Percentiles rank a stretch among this genome's conserved stretches.
Conservation (phyloP, 1,284 basidiomycete genomes). For the Cryptococcus sp. region DNA sequence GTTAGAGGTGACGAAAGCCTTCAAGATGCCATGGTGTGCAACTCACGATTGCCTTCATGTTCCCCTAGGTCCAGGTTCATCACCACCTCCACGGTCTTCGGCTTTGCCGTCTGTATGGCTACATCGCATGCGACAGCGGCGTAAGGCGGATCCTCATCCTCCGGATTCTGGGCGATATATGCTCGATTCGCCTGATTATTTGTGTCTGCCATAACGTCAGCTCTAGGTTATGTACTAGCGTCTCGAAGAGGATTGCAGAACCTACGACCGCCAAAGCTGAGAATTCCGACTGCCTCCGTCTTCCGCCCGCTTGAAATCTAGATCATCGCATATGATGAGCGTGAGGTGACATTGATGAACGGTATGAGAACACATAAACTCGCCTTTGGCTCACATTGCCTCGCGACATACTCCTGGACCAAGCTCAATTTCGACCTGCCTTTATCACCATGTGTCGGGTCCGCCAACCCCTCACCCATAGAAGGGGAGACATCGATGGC, state of each 20-base stretch:
- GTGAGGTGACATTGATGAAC: background rate
- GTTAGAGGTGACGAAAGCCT: background rate
- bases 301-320: conserved; percentile 87
- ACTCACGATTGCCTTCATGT: conserved; percentile 46
- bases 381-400: conserved; percentile 87
- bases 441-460: conserved; percentile 60
- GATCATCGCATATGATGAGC: conserved; percentile 5
- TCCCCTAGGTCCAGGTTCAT: conserved; percentile 63
- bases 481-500: conserved; percentile 82
- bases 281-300: conserved; percentile 85
- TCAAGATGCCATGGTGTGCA: background rate
- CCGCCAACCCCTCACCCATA: conserved; percentile 69
- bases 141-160: conserved; percentile 58
- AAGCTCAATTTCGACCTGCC: conserved; percentile 77
- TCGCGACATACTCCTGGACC: conserved; percentile 79
- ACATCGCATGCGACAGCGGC: conserved; percentile 76
- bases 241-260: conserved; percentile 4
- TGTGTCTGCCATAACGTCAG: conserved; percentile 59
- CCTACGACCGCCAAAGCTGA: conserved; percentile 78
- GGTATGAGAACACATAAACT: conserved; percentile 12
- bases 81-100: conserved; percentile 72
- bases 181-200: conserved; percentile 67
- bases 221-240: conserved; percentile 15
- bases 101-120: conserved; percentile 73
- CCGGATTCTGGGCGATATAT: conserved; percentile 35